A percentile compares a stretch with the other conserved stretches of the same genome.
Evolutionary conservation across 129 eudicot genomes (phyloP).

Genomic region (Apium graveolens): DNA sequence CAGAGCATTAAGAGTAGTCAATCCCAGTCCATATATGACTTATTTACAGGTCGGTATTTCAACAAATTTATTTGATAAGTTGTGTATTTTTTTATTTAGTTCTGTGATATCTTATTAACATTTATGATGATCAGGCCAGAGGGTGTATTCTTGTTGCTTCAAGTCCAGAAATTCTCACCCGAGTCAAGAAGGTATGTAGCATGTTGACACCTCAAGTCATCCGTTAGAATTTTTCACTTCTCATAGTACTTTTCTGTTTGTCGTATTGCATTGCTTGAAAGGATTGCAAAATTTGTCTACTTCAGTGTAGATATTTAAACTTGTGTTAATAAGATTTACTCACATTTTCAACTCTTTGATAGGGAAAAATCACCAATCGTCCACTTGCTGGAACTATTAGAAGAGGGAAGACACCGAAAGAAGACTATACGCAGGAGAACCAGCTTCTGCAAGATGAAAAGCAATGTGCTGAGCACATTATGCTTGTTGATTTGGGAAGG

Average conservation of each 20-base stretch:
- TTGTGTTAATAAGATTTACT: background rate
- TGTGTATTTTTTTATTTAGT: background rate
- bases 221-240: background rate
- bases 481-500: conserved; percentile 98
- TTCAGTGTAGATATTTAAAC: conserved; percentile 8
- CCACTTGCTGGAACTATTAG: conserved; percentile 96
- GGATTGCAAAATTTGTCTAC: background rate
- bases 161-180: conserved; percentile 98
- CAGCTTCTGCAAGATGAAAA: conserved; percentile 85
- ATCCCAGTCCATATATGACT: conserved; percentile 98
- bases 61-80: conserved; percentile 3
- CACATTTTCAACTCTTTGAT: conserved; percentile 17
- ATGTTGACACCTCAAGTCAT: background rate
- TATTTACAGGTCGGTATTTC: conserved; percentile 59
- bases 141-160: conserved; percentile 97
- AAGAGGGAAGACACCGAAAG: conserved; percentile 89
- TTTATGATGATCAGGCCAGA: conserved; percentile 63
- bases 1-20: conserved; percentile 91
- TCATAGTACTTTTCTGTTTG: background rate
- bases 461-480: conserved; percentile 97
- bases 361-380: conserved; percentile 80
- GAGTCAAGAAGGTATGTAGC: conserved; percentile 62
- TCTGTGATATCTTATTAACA: background rate
- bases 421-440: conserved; percentile 84
- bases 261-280: background rate